Evolutionary conservation across 768 basidiomycete species (phyloP).

Genomic region (Mycena crocata): DNA sequence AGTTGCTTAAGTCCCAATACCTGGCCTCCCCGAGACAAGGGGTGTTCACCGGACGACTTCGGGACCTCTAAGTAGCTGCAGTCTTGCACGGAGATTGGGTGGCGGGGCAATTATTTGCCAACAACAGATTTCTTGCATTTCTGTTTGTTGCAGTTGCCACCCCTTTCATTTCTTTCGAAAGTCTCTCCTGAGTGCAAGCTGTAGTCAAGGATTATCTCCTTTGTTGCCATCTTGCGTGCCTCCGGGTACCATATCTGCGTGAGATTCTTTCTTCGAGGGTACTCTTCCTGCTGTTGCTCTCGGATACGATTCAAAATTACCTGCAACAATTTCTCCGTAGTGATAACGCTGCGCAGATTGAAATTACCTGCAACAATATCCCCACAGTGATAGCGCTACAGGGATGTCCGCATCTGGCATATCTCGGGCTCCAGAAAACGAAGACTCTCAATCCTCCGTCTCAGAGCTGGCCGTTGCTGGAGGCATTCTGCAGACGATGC

Average conservation of each 20-base stretch:
- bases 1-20: constrained; percentile 1
- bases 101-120: not conserved
- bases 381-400: too few species aligned
- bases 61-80: not conserved
- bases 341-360: too few species aligned
- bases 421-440: too few species aligned
- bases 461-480: too few species aligned
- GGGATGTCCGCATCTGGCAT: too few species aligned
- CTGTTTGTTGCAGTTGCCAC: constrained; percentile 1
- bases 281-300: constrained; percentile 3
- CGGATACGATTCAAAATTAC: too few species aligned
- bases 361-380: too few species aligned
- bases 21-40: not conserved
- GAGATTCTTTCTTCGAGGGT: not conserved
- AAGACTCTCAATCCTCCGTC: too few species aligned
- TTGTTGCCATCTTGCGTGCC: not conserved
- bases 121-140: not conserved
- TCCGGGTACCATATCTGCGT: not conserved
- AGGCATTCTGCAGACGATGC: too few species aligned
- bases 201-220: not conserved
- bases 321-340: too few species aligned
- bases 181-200: not conserved
- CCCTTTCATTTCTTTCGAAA: not conserved
- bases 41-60: not conserved
- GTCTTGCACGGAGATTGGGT: not conserved